Evolutionary conservation across 2,329 filamentous ascomycete genomes (phyloP).

Genomic region (Tolypocladium endophyticum): DNA sequence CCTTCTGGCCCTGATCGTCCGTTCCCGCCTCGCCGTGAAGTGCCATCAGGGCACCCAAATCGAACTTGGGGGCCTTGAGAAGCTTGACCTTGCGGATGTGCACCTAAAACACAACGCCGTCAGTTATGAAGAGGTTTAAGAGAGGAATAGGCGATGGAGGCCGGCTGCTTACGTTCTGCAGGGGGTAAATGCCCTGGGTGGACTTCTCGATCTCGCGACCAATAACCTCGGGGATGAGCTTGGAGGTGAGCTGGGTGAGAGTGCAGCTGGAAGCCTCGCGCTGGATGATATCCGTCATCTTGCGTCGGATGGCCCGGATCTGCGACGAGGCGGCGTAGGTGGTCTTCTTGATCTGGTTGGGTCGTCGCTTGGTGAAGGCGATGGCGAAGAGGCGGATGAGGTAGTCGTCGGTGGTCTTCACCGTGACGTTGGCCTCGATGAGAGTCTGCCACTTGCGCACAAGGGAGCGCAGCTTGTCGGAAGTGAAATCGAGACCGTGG

Average conservation of each 20-base stretch:
- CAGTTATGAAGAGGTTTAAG: not conserved
- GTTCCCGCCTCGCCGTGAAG: conserved; percentile 96
- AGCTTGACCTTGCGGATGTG: conserved; percentile 99
- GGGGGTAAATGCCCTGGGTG: conserved; percentile 97
- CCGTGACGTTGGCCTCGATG: conserved; percentile 98
- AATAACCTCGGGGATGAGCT: conserved; percentile 99
- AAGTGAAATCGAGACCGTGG: conserved; percentile 99
- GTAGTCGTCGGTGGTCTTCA: conserved; percentile 99
- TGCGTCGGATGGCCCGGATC: conserved; percentile 96
- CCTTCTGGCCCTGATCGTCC: conserved; percentile 96
- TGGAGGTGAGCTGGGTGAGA: conserved; percentile 90
- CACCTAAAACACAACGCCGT: conserved; percentile 50
- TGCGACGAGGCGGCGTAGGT: conserved; percentile 96
- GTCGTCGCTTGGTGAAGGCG: conserved; percentile 97
- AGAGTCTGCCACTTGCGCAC: conserved; percentile 99
- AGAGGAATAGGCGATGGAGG: not conserved
- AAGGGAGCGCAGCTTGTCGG: conserved; percentile 97
- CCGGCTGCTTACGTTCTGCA: conserved; percentile 74
- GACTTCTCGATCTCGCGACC: conserved; percentile 99
- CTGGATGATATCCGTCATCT: conserved; percentile 99
- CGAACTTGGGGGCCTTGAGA: conserved; percentile 97
- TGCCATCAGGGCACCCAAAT: conserved; percentile 89
- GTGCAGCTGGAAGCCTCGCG: conserved; percentile 92
- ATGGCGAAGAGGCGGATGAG: conserved; percentile 98
- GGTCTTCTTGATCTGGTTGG: conserved; percentile 99